phyloP scores from a whole-genome alignment of 2,329 filamentous ascomycete species.

The Talaromyces sp. region DNA sequence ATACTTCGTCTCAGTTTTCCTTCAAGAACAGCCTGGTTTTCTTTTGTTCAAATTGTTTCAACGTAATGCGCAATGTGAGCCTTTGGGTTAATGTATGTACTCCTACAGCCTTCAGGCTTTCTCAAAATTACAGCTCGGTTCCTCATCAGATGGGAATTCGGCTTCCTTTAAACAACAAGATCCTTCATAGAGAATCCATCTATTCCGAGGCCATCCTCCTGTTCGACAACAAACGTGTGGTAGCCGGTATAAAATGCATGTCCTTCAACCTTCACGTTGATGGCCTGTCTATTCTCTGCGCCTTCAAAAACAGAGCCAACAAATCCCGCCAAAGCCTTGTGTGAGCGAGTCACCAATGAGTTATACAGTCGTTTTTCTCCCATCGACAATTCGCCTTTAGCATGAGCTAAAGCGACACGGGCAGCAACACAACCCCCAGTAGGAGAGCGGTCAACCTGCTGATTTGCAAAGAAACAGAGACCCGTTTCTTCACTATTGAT shows the following conservation, averaged over 20 bases:
- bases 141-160: neutral
- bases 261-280: constrained; percentile 11
- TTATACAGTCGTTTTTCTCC: constrained; percentile 39
- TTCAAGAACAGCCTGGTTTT: constrained; percentile 25
- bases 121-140: neutral
- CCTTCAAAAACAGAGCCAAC: constrained; percentile 13
- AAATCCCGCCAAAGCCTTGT: constrained; percentile 15
- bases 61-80: neutral
- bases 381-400: constrained; percentile 23
- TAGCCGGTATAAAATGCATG: constrained; percentile 19
- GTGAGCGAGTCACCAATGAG: constrained; percentile 31
- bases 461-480: constrained; percentile 50
- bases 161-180: neutral
- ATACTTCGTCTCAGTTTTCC: constrained; percentile 29
- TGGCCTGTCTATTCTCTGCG: neutral
- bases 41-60: constrained; percentile 14
- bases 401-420: constrained; percentile 40
- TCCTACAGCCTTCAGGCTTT: neutral
- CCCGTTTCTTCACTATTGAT: constrained; percentile 43
- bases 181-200: constrained; percentile 17
- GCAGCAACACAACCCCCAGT: constrained; percentile 44
- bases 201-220: constrained; percentile 14
- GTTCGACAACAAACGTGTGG: constrained; percentile 16
- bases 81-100: neutral
- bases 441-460: constrained; percentile 51